phyloP scores from a whole-genome alignment of 768 basidiomycete genomes.

The Boletus sensibilis region DNA sequence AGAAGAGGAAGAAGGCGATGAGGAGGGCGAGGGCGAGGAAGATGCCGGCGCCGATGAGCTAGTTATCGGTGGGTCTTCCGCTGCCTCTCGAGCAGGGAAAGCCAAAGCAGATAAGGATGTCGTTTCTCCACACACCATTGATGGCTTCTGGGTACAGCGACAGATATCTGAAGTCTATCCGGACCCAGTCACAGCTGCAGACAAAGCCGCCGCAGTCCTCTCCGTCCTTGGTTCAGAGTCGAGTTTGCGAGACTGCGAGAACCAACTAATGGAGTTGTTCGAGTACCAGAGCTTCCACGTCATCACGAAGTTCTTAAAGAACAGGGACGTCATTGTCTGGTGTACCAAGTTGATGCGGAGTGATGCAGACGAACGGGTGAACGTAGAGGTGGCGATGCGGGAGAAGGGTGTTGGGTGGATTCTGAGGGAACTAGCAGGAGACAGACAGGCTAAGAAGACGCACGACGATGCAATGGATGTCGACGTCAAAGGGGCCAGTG shows the following conservation, averaged over 20 bases:
- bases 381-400: constrained; percentile 97
- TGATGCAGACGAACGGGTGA: constrained; percentile 83
- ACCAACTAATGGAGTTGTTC: constrained; percentile 94
- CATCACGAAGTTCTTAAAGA: constrained; percentile 88
- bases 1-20: constrained; percentile 57
- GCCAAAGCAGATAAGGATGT: constrained; percentile 69
- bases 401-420: constrained; percentile 98
- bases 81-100: constrained; percentile 42
- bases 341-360: constrained; percentile 93
- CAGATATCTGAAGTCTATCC: constrained; percentile 89
- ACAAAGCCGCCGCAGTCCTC: constrained; percentile 84
- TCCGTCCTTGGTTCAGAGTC: constrained; percentile 85
- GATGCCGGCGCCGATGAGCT: constrained; percentile 64
- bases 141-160: constrained; percentile 98
- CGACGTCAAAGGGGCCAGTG: constrained; percentile 51
- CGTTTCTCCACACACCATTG: constrained; percentile 87
- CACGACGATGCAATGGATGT: constrained; percentile 74
- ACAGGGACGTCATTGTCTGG: constrained; percentile 96
- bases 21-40: constrained; percentile 45
- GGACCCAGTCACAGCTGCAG: constrained; percentile 91
- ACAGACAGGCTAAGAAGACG: constrained; percentile 58
- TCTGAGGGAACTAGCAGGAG: constrained; percentile 81
- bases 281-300: constrained; percentile 91
- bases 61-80: constrained; percentile 72
- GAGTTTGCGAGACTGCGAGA: constrained; percentile 88